Base-by-base conservation (phyloP, 306 rosid genomes). In the Ammopiptanthus mongolicus region DNA sequence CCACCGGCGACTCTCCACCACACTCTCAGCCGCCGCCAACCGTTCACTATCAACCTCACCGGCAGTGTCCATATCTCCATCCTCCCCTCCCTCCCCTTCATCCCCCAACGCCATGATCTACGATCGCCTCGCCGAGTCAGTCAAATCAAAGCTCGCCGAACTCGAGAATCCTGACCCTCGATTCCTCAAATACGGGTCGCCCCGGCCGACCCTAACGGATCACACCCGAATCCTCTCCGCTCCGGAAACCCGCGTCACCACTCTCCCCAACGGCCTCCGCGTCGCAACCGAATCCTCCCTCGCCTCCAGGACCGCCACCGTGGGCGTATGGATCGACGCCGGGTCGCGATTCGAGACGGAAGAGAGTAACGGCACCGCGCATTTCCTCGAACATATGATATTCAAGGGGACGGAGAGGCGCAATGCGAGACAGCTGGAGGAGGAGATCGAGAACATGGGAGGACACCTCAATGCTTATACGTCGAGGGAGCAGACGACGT, bases 381-480 rank as follows among this genome's bases (percentile, higher is more conserved):
- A 95, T 44, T 91, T 95, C 64, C 78, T 95, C 21, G 99, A 95
- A 81, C 99, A 95, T 73, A 95, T 95, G 99, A 95, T 95, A 50
- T 95, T 95, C 69, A 90, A 95, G 69, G 99, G 99, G 10, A 95
- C 98, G n/a, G 83, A 80, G 84, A 79, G 95, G 78, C 75, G 80
- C 2, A 85, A 90, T n/a, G 93, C 96, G 1, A 81, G 91, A 17
- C 81, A 84, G 62, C 82, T 95, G 2, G 97, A 95, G 75, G 97
- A 90, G 61, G 97, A 95, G 85, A 85, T 91, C 44, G 98, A 95
- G 91, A 95, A 95, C 79, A 95, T 91, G 97, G 98, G 98, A 2
- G 98, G 98, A 0, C 98, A 95, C 51, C 74, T 95, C 74, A 95
- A 95, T 71, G 98, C 97, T 0, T 91, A 95, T 81, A 95, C 90